Evolutionary conservation across 495 filamentous ascomycete species (phyloP), one percentile per base, ranked within the genome.

Genomic region (Neurospora sp.): DNA sequence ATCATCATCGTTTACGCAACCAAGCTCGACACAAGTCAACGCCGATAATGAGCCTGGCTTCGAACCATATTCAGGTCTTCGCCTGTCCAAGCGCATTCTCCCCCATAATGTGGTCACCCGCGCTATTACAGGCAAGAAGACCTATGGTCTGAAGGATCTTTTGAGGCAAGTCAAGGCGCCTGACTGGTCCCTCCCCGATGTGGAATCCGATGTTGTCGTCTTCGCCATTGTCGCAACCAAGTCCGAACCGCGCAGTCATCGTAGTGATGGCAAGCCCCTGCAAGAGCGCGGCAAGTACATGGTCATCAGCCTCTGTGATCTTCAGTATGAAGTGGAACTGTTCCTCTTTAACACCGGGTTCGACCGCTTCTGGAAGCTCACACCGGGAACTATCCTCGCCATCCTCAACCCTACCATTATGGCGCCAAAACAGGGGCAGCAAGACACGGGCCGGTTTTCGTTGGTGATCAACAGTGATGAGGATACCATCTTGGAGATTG

Each of bases 321-420:
- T 98, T 8, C 91, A 92, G 76, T 98, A 91, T 91, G 93, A 96
- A 46, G 80, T 98, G 31, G 94, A 97, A 72, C 88, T 97, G 37
- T 98, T 91, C 77, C 88, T 99, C 39, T 99, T 99, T 79, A 93
- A 92, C 77, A 88, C 91, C 0, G 96, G 92, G 20, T 98, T 97
- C 78, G 90, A 93, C 5, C 89, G 90, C 46, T 98, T 93, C 83
- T 97, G 94, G 90, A 94, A 96, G 77, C 84, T 98, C 5, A 89
- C 90, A 0, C 88, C 92, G 3, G 96, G 96, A 27, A 97, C 92
- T 0, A 85, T 98, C 3, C 85, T 99, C 70, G 96, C 96, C 9
- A 91, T 99, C 42, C 84, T 99, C n/a, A 99, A 98, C 76, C 96
- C 96, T 0, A 89, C 82, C 3, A 91, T 98, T 75, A 91, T 99